These are phyloP conservation scores for Leptodontidium sp. DNA, from an alignment of 2,329 filamentous ascomycete genomes.

Conservation along the genomic window DNA sequence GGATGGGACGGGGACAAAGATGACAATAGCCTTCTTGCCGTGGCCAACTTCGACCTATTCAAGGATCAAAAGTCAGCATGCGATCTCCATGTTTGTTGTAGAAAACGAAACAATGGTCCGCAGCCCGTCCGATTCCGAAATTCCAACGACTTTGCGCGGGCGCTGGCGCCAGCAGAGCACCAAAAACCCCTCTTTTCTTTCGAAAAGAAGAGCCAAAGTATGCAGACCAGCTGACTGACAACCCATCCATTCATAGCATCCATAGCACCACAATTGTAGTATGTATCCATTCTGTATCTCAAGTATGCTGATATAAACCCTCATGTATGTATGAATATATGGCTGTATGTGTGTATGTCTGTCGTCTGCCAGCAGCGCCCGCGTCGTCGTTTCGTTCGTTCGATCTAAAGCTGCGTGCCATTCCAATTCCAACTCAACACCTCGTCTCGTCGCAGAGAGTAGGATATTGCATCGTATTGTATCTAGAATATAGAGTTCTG, in stretches of 20 bases:
- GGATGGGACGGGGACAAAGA: slow-evolving; percentile 99
- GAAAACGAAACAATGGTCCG: slow-evolving; percentile 62
- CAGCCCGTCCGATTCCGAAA: slow-evolving; percentile 76
- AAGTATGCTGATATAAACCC: slow-evolving; percentile 38
- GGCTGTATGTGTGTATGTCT: slow-evolving; percentile 28
- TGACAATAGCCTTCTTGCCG: slow-evolving; percentile 99
- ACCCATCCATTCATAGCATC: slow-evolving; percentile 25
- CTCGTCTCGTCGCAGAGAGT: background rate
- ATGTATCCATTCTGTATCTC: slow-evolving; percentile 41
- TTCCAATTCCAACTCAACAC: background rate
- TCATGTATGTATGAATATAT: slow-evolving; percentile 13
- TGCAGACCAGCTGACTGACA: slow-evolving; percentile 39
- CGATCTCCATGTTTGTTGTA: slow-evolving; percentile 68
- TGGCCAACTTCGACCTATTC: slow-evolving; percentile 98
- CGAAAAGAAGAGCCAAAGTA: slow-evolving; percentile 2
- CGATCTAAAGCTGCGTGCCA: slow-evolving; percentile 27
- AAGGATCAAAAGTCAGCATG: slow-evolving; percentile 72
- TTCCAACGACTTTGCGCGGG: slow-evolving; percentile 55
- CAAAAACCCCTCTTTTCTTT: background rate
- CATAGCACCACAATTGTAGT: slow-evolving; percentile 31
- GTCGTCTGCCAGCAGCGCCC: slow-evolving; percentile 37
- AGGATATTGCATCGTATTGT: background rate
- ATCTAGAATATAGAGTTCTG: slow-evolving; percentile 2
- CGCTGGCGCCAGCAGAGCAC: slow-evolving; percentile 4
- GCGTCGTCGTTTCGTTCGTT: slow-evolving; percentile 37